Base-by-base conservation (phyloP, 2,329 filamentous ascomycete genomes). In the Microcera coccophila region DNA sequence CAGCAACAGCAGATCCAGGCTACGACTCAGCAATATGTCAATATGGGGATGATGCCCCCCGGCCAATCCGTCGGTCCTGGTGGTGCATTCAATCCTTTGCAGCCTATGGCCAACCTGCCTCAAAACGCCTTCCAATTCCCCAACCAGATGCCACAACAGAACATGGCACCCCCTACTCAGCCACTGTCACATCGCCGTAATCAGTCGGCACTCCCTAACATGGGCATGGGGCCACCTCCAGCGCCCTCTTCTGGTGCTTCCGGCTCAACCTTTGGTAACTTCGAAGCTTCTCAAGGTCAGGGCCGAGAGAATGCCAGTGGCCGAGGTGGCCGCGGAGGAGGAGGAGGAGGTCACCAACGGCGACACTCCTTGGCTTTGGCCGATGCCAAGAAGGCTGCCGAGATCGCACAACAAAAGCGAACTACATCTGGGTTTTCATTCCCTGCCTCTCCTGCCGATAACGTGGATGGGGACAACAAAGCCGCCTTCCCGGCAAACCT, bases 1-100 rank as follows among this genome's bases (percentile, higher is more conserved):
- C 93, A 97, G 68, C 93, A 97, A 67, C 90, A 97, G 69, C 90
- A 96, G 66, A 94, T 97, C 63, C 88, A 94, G 70, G 89, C 89
- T 58, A 93, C 89, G 52, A 90, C 96, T 63, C 90, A 96, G 71
- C 91, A 97, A 71, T 96, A 95, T 74, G 85, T 95, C 61, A 95
- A 93, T 68, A 90, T 96, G 87, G 89, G 89, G 66, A 90, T 97
- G 79, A 84, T 97, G 60, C 85, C 86, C 56, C 85, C 87, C 40
- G 85, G 87, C 60, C 91, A 96, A 71, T 57, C 66, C 52, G 75
- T 96, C 46, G 82, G 81, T 55, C 80, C 82, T 49, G 82, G 81
- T 54, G 78, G 77, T 59, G 75, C 75, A 49, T 93, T 87, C 74
- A 85, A 84, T 71, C 84, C 84, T 61, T 73, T 90, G 67, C 90